These are phyloP conservation scores for Rhynchosporium agropyri DNA, from an alignment of 2,329 filamentous ascomycete genomes.

Conservation along the genomic window DNA sequence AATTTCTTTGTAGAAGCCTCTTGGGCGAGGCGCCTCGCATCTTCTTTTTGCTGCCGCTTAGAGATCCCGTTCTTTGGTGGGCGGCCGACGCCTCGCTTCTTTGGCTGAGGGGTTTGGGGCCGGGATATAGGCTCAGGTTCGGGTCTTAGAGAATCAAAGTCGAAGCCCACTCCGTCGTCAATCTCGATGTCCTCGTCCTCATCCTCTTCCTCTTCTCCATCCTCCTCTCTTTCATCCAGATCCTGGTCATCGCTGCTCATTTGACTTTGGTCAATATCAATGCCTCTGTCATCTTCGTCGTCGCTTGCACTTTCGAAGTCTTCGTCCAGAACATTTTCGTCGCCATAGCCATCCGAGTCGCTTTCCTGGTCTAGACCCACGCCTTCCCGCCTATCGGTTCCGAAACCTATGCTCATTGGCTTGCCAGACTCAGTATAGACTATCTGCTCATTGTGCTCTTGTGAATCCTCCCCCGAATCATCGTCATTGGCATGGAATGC, in stretches of 20 bases:
- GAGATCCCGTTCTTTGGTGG: conserved; percentile 84
- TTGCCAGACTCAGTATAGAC: conserved; percentile 48
- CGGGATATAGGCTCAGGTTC: conserved; percentile 6
- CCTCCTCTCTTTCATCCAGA: conserved; percentile 34
- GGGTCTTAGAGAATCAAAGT: conserved; percentile 28
- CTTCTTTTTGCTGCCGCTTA: conserved; percentile 66
- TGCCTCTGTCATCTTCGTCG: conserved; percentile 28
- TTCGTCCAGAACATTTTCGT: conserved; percentile 33
- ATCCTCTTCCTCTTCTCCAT: conserved; percentile 41
- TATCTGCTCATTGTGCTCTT: not conserved
- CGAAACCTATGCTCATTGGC: conserved; percentile 75
- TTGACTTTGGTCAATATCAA: conserved; percentile 18
- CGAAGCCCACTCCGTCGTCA: conserved; percentile 31
- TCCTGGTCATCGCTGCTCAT: conserved; percentile 30
- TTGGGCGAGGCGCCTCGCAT: conserved; percentile 51
- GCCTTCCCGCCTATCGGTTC: conserved; percentile 60
- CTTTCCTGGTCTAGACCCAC: conserved; percentile 44
- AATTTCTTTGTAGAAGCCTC: conserved; percentile 50
- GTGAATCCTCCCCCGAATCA: conserved; percentile 43
- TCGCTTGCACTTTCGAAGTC: conserved; percentile 31
- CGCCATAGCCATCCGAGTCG: conserved; percentile 22
- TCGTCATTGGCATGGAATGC: conserved; percentile 47
- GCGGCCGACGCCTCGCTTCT: conserved; percentile 70
- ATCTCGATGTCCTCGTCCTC: conserved; percentile 30
- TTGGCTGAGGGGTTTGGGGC: conserved; percentile 28